A percentile compares a stretch with the other conserved stretches of the same genome.
These are phyloP conservation scores for Berkeleyomyces basicola DNA, from an alignment of 2,329 filamentous ascomycete genomes.

Conservation along the genomic window DNA sequence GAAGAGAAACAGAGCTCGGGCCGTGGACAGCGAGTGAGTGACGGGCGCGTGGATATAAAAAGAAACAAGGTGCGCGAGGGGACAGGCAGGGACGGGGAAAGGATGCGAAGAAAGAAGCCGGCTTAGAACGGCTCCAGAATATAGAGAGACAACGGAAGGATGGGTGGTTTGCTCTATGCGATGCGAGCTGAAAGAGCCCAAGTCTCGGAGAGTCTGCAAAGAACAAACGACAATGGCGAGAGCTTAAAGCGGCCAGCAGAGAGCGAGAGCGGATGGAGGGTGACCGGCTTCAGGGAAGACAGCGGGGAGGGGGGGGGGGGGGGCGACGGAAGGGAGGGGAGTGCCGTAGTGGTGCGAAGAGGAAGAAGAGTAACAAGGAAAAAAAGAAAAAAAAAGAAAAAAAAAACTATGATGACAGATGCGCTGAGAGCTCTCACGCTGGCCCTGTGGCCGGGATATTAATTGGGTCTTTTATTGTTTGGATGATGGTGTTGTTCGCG, in stretches of 20 bases:
- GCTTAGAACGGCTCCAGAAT: no score
- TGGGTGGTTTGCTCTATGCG: not conserved
- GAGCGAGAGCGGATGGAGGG: constrained; percentile 7
- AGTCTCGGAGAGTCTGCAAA: not conserved
- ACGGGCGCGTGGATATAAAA: no score
- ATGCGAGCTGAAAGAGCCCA: not conserved
- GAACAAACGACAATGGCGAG: not conserved
- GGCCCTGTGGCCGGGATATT: not conserved
- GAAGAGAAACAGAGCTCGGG: no score
- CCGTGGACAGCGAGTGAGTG: no score
- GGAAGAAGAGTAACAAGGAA: constrained; percentile 8
- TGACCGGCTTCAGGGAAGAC: constrained; percentile 7
- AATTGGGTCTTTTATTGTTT: not conserved
- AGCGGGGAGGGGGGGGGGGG: not conserved
- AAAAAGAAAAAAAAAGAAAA: constrained; percentile 13
- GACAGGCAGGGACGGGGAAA: no score
- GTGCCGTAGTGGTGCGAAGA: not conserved
- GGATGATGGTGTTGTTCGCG: not conserved
- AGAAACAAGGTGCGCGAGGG: no score
- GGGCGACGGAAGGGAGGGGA: not conserved
- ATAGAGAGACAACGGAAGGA: not conserved
- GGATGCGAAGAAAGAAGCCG: no score
- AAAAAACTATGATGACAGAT: constrained; percentile 4
- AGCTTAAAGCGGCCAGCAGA: not conserved
- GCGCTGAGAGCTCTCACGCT: not conserved